Base-by-base conservation (phyloP, 139 green algal species). In the Chlamydomonas urium region DNA sequence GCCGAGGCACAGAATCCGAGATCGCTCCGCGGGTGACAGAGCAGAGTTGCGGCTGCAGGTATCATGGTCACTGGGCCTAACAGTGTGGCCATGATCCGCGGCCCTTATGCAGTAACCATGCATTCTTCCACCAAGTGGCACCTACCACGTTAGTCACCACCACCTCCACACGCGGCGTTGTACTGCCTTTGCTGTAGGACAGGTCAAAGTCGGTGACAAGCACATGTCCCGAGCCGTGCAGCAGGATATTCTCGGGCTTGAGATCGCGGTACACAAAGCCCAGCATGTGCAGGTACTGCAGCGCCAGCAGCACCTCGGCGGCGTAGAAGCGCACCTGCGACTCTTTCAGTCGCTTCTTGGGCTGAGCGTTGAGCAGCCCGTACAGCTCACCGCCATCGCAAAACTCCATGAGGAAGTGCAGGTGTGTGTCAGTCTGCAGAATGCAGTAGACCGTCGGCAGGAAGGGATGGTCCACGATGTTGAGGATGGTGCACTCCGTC, bases 191-290 rank as follows among this genome's bases (percentile, higher is more conserved):
- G 71, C 74, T 79, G 76, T 88, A 94, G 24, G 80, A 90, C 31
- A 99, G 88, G 82, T 99, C 95, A 71, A 99, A 99, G 80, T 99
- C 95, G 17, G 94, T 98, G 29, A 99, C 82, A 78, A 96, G 86
- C 73, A 96, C 81, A 84, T 99, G 95, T 35, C 96, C 96, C 31
- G 77, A 84, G 31, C 78, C 69, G 65, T 92, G 86, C 60, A 99
- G 75, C 66, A 99, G 82, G 69, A 99, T 95, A 86, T 99, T 99
- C 85, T 99, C 95, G 1, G 95, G 94, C 87, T 99, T 99, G 19
- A 99, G 85, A 78, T 99, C 96, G 5, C 94, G 77, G 81, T 99
- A 99, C 47, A 99, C 84, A 72, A 93, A 96, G 50, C 93, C 94
- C 63, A 92, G 87, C 45, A 98, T 82, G 82, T 99, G 95, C 47